phyloP scores from a whole-genome alignment of 331 rosid species.

The Rhamnella rubrinervis region DNA sequence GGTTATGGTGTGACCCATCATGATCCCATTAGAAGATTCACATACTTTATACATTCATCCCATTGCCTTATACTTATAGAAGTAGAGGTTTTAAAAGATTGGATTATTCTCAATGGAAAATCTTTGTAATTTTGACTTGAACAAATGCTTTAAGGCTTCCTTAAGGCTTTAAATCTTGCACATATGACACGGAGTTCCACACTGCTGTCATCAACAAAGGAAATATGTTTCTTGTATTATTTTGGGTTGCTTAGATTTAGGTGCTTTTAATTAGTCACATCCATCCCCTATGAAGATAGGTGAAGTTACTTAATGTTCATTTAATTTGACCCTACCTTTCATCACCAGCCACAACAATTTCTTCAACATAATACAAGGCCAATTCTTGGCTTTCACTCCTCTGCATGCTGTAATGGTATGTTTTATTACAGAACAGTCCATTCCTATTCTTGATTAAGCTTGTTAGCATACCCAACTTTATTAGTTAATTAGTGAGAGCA shows the following conservation, averaged over 20 bases:
- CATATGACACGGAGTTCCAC: too few species aligned
- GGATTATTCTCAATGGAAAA: too few species aligned
- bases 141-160: too few species aligned
- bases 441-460: neutral
- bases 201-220: too few species aligned
- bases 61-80: conserved; percentile 6
- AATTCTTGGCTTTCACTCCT: neutral
- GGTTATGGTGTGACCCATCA: conserved; percentile 14
- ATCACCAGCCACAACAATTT: conserved; percentile 7
- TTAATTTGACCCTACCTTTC: neutral
- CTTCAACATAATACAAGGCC: neutral
- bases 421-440: neutral
- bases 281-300: neutral
- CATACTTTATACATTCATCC: neutral
- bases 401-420: neutral
- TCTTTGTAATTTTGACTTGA: too few species aligned
- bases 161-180: too few species aligned
- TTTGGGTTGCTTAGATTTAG: too few species aligned
- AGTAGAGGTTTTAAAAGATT: too few species aligned
- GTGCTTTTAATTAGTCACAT: too few species aligned
- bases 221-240: too few species aligned
- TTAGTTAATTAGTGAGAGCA: too few species aligned
- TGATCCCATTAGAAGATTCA: neutral
- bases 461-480: too few species aligned
- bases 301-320: neutral